These are phyloP conservation scores for Calvatia gigantea DNA, from an alignment of 768 basidiomycete genomes.

Conservation along the genomic window DNA sequence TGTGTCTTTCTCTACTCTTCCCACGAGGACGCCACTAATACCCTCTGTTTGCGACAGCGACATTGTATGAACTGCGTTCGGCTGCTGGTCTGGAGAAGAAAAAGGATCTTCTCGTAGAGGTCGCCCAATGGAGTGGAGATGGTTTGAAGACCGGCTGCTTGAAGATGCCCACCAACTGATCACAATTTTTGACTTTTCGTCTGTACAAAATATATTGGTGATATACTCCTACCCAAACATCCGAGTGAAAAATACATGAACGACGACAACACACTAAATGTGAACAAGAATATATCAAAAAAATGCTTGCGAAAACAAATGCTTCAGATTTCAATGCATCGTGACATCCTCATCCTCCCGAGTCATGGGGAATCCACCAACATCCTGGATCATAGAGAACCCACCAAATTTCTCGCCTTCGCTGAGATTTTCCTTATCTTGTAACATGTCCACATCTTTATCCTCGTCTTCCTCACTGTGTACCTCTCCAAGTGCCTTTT, in stretches of 20 bases:
- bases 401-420: neutral
- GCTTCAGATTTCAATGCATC: neutral
- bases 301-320: neutral
- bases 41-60: constrained; percentile 42
- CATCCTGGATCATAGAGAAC: neutral
- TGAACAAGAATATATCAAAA: neutral
- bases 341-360: constrained; percentile 1
- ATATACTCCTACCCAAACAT: neutral
- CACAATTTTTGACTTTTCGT: neutral
- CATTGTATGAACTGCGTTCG: constrained; percentile 79
- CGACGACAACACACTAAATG: neutral
- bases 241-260: neutral
- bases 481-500: constrained; percentile 22
- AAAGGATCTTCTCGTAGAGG: constrained; percentile 66
- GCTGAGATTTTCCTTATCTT: constrained; percentile 11
- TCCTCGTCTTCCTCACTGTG: constrained; percentile 14
- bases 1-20: constrained; percentile 20
- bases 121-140: constrained; percentile 85
- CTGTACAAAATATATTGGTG: neutral
- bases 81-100: constrained; percentile 73
- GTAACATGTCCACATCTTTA: constrained; percentile 20
- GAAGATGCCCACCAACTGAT: constrained; percentile 67
- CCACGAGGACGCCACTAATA: neutral
- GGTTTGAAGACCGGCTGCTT: constrained; percentile 73
- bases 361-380: neutral